A percentile compares a stretch with the other conserved stretches of the same genome.
These are phyloP conservation scores for Dorcoceras hygrometricum DNA, from an alignment of 257 asterid species.

Conservation along the genomic window DNA sequence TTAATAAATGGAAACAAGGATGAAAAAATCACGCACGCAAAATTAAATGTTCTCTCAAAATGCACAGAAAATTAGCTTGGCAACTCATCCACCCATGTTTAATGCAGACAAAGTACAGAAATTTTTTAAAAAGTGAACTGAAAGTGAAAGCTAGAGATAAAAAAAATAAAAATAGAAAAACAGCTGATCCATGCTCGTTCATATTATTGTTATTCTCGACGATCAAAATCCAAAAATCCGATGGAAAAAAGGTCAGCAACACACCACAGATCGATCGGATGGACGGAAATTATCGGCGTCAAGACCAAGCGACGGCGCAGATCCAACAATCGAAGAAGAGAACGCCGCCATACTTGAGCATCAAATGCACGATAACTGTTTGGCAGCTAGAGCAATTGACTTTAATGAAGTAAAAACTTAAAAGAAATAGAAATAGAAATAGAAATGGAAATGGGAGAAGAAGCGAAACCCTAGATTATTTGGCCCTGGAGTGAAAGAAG, in stretches of 20 bases:
- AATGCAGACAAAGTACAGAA: neutral
- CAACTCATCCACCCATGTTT: slow-evolving; percentile 10
- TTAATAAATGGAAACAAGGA: slow-evolving; percentile 1
- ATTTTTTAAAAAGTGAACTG: neutral
- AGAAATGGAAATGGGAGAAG: no score
- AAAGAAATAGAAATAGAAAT: no score
- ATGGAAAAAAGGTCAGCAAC: neutral
- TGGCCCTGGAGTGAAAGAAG: slow-evolving; percentile 33
- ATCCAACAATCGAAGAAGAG: slow-evolving; percentile 53
- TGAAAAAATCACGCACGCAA: neutral
- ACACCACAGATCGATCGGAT: slow-evolving; percentile 45
- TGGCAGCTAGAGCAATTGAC: slow-evolving; percentile 22
- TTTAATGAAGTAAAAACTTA: no score
- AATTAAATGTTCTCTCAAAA: neutral
- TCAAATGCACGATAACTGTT: slow-evolving; percentile 12
- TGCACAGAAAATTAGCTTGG: neutral
- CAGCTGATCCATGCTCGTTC: slow-evolving; percentile 23
- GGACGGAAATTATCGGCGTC: slow-evolving; percentile 33
- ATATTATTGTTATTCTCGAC: neutral
- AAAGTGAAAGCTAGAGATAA: neutral
- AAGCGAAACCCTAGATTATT: slow-evolving; percentile 15
- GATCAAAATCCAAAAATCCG: neutral
- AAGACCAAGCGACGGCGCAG: slow-evolving; percentile 46
- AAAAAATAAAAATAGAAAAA: neutral
- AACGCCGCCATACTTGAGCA: slow-evolving; percentile 34